These are phyloP conservation scores for Saccharomycopsis malanga DNA, from an alignment of 805 yeast species.

Conservation along the genomic window DNA sequence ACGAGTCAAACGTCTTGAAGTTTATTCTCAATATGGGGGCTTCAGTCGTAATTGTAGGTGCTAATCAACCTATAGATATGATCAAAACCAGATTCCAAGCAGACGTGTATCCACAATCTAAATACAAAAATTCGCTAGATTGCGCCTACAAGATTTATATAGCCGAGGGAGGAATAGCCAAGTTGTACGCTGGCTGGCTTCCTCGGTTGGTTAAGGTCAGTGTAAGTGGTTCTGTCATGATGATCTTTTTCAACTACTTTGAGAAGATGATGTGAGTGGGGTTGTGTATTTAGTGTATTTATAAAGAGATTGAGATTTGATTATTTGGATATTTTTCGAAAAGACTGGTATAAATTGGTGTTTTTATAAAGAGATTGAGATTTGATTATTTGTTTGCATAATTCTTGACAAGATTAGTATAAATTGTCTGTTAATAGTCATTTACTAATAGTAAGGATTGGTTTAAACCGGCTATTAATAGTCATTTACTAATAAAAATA, in stretches of 20 bases:
- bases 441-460: too few relatives aligned
- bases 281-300: slow-evolving; percentile 47
- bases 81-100: slow-evolving; percentile 83
- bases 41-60: slow-evolving; percentile 63
- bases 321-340: too few relatives aligned
- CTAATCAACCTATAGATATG: slow-evolving; percentile 86
- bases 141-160: slow-evolving; percentile 44
- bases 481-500: too few relatives aligned
- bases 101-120: slow-evolving; percentile 34
- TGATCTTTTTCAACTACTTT: slow-evolving; percentile 19
- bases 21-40: slow-evolving; percentile 40
- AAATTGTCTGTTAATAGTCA: too few relatives aligned
- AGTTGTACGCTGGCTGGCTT: slow-evolving; percentile 51
- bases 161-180: slow-evolving; percentile 36
- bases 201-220: slow-evolving; percentile 69
- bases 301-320: too few relatives aligned
- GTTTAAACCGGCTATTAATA: too few relatives aligned
- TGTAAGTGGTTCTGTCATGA: slow-evolving; percentile 42
- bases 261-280: slow-evolving; percentile 9
- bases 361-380: too few relatives aligned
- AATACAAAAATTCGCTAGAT: slow-evolving; percentile 56
- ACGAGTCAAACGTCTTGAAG: slow-evolving; percentile 30
- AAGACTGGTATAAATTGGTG: too few relatives aligned
- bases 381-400: too few relatives aligned
- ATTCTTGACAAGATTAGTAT: too few relatives aligned